Evolutionary conservation across 1,139 yeast genomes (phyloP), one percentile per base, ranked within the genome.

Genomic region (Lodderomyces jiufengensis): DNA sequence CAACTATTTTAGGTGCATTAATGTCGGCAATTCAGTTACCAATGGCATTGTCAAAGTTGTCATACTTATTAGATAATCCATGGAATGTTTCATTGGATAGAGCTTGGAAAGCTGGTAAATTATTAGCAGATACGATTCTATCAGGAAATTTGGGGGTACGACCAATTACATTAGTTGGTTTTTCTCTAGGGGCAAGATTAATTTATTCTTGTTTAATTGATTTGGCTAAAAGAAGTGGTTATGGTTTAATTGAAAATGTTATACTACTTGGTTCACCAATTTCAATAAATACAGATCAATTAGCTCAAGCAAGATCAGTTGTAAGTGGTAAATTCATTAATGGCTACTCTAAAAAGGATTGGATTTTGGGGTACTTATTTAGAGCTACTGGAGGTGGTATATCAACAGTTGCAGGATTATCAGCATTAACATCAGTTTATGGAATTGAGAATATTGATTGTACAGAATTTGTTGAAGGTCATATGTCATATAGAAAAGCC

Each of bases 21-120:
- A 88, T 94, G 95, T 78, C 96, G n/a, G 94, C 97, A 1, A 72
- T 94, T 36, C 97, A 92, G 57, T 67, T 86, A 42, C 98, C 99
- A 0, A 81, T 94, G 88, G 83, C 86, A 43, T 68, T 94, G 31
- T 80, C 97, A 0, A 94, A 94, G 52, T 66, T 94, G 27, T 84
- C 96, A 0, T 94, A 94, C 51, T 63, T 94, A 30, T 71, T 94
- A 26, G 99, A 94, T 55, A 94, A 94, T 52, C 99, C 98, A 0
- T 94, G 98, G 98, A 90, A 83, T 52, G 97, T 92, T 4, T 90
- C 98, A 0, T 66, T 94, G 42, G 97, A 92, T 58, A 73, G 99
- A 44, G 98, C 99, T 0, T 90, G 97, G 97, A 76, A 90, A 34
- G 95, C 97, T 0, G 99, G 99, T 2, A 68, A 80, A 43, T 80